phyloP scores from a whole-genome alignment of 2,329 filamentous ascomycete genomes.

The Talaromyces sp. region DNA sequence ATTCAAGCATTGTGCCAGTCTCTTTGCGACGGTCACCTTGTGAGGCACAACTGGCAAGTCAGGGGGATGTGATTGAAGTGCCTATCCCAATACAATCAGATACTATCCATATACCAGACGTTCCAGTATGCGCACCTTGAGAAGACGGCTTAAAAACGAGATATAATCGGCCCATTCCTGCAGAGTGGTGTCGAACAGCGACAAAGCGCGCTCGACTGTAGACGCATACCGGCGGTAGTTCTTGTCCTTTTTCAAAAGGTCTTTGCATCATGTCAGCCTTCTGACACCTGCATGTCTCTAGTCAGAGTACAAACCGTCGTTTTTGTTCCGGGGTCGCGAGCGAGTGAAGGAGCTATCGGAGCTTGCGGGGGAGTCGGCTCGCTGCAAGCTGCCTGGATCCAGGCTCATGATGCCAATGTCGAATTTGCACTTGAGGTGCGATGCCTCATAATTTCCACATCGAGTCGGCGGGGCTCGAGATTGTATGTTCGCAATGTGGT shows the following conservation, averaged over 20 bases:
- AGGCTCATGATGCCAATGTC: conserved; percentile 37
- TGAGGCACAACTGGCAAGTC: conserved; percentile 70
- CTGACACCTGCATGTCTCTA: background rate
- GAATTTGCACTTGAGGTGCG: conserved; percentile 17
- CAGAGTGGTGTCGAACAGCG: conserved; percentile 84
- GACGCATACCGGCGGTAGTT: conserved; percentile 82
- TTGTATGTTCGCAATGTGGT: conserved; percentile 1
- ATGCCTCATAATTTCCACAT: conserved; percentile 31
- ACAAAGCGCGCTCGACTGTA: conserved; percentile 78
- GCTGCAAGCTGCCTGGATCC: conserved; percentile 37
- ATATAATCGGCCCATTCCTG: conserved; percentile 99
- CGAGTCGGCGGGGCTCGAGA: conserved; percentile 8
- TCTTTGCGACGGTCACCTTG: conserved; percentile 78
- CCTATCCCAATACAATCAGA: conserved; percentile 44
- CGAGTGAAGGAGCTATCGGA: conserved; percentile 77
- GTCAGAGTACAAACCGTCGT: conserved; percentile 59
- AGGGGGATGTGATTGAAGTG: conserved; percentile 78
- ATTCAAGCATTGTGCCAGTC: conserved; percentile 91
- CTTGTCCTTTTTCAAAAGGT: conserved; percentile 53
- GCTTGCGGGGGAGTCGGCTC: conserved; percentile 66
- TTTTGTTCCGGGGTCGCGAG: conserved; percentile 66
- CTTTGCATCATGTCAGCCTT: conserved; percentile 17
- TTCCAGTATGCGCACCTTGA: conserved; percentile 61
- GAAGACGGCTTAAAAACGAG: conserved; percentile 82
- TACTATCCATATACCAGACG: conserved; percentile 12